Base-by-base conservation (phyloP, 2,329 filamentous ascomycete genomes). In the Ophiostoma ips region DNA sequence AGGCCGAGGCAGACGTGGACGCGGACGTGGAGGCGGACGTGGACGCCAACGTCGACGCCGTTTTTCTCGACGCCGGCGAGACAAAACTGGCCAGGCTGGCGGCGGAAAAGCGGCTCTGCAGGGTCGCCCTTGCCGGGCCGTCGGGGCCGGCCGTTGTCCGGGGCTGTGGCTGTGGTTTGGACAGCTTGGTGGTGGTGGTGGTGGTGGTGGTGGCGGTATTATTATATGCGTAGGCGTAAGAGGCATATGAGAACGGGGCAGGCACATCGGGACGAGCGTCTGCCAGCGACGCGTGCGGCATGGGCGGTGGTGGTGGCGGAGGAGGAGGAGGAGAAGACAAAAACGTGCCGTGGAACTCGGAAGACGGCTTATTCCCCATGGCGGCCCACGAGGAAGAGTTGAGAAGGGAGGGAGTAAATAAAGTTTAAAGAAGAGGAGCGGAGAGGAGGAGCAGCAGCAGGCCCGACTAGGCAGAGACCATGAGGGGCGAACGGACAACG, bases 351-450 rank as follows among this genome's bases (percentile, higher is more conserved):
- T n/a, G n/a, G 59, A 65, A 65, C 61, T 72, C 68, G 56, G 66
- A 61, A 41, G 72, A 77, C 50, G 69, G 61, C 43, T 65, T 62
- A 59, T 76, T 76, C 50, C 73, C 73, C 73, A 77, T 77, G 56
- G 51, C 63, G 58, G 53, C 46, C 48, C 50, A 11, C 15, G 11
- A 16, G n/a, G n/a, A n/a, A n/a, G n/a, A n/a, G n/a, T n/a, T n/a
- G n/a, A n/a, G n/a, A n/a, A n/a, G n/a, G n/a, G n/a, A n/a, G n/a
- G n/a, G n/a, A n/a, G n/a, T n/a, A n/a, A 38, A 48, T 46, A 35
- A 34, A 49, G 35, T 31, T n/a, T n/a, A n/a, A n/a, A n/a, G n/a
- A n/a, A n/a, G n/a, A n/a, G n/a, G n/a, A n/a, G n/a, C n/a, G n/a
- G n/a, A n/a, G n/a, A n/a, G n/a, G n/a, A n/a, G n/a, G n/a, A n/a